Base-by-base conservation (phyloP, 2,329 filamentous ascomycete species). In the Hypoxylon sp. region DNA sequence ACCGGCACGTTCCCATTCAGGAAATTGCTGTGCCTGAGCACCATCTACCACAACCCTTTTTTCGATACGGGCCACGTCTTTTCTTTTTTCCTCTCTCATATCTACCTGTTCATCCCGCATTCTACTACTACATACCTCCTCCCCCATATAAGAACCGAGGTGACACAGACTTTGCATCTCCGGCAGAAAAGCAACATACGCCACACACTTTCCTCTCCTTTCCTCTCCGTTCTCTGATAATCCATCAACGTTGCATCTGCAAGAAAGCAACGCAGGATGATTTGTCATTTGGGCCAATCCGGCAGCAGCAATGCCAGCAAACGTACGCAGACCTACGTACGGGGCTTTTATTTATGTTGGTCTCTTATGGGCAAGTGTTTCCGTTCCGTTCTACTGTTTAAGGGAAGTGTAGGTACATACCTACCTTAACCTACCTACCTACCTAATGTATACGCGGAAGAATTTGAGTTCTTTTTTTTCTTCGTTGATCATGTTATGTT, bases 241-340 rank as follows among this genome's bases (percentile, higher is more conserved):
- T 59, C 63, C 59, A 62, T 59, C 63, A 62, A 62, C 63, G 63
- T 66, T 59, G 55, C 63, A 66, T 66, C 50, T 62, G 29, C 25
- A 29, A 47, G 29, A n/a, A n/a, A n/a, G n/a, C n/a, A n/a, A 19
- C 14, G 43, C 30, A 34, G 37, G 48, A 41, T 41, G 37, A 41
- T 41, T 23, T 27, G 43, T 5, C 50, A 27, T 55, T 60, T 64
- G 55, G 55, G 61, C 61, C 50, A 59, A 58, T 54, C n/a, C 41
- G 19, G 32, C 47, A 14, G 16, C 37, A 41, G 37, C 29, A 43
- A 43, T 54, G 34, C 30, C 14, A 9, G 37, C 37, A 21, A 47
- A 47, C 46, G 34, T 43, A 21, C 16, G 37, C 37, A 21, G 46
- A 47, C 46, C 41, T 45, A 46, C 57, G 48, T 52, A 34, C 56